Base-by-base conservation (phyloP, 176 grass and related monocot genomes). In the Microstegium vimineum region DNA sequence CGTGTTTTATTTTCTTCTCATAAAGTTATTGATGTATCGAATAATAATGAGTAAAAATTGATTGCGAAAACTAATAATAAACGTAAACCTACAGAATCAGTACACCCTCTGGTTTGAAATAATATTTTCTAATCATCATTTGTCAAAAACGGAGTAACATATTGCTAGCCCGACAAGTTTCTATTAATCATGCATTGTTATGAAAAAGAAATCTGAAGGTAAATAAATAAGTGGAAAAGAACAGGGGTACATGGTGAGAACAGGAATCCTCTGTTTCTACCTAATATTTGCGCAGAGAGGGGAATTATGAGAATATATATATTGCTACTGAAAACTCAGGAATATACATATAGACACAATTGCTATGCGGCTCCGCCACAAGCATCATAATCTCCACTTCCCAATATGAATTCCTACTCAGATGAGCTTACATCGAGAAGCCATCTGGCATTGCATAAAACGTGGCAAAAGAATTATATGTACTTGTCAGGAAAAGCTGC, bases 391-490 rank as follows among this genome's bases (percentile, higher is more conserved):
- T 79, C 28, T 71, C 30, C 77, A 75, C 5, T 82, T 83, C 64
- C 41, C 47, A 16, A 20, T 57, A 74, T 80, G 27, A 75, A 62
- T 62, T 28, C 22, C 52, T 71, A 52, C 60, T 73, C 74, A 84
- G 73, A 41, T 38, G 65, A 63, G 77, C 56, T 79, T 87, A 84
- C 70, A 86, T 57, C 9, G 52, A 51, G 31, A 77, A 76, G 38
- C 62, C 49, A 57, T 66, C 57, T 37, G 34, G 43, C 32, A 35
- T 62, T 76, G 66, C 73, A 79, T 76, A 75, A 89, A 71, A 72
- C 43, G 22, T 77, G 80, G 51, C 79, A 67, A 62, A 51, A 68
- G 27, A 77, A 81, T 71, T 78, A 86, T 86, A 79, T 86, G 35
- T 62, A 78, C 47, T n/a, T 78, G 31, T 1, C 43, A 71, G 73